Evolutionary conservation across 1,284 basidiomycete genomes (phyloP).

Genomic region (Termitomyces sp.): DNA sequence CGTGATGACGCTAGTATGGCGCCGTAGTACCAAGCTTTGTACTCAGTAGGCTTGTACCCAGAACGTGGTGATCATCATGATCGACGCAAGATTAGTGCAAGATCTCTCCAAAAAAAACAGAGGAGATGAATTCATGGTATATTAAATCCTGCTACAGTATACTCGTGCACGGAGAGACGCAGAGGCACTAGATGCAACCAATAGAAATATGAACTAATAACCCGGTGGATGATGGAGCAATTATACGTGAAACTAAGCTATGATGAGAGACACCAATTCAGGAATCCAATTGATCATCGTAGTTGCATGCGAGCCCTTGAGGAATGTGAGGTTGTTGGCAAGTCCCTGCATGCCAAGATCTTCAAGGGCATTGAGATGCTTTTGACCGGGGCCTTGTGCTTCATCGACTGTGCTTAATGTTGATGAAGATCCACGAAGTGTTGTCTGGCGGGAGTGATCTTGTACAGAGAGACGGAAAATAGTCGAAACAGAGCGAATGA

Average conservation of each 20-base stretch:
- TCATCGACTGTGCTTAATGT: constrained; percentile 65
- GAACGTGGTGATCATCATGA: constrained; percentile 4
- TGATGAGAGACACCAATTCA: constrained; percentile 40
- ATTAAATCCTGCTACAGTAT: constrained; percentile 9
- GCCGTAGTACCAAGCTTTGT: too few species aligned
- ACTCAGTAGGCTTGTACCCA: too few species aligned
- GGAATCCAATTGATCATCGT: constrained; percentile 74
- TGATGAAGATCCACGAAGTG: constrained; percentile 51
- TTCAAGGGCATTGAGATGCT: constrained; percentile 54
- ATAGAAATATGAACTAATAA: constrained; percentile 6
- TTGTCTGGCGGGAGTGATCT: constrained; percentile 41
- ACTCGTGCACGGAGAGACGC: not conserved
- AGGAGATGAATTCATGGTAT: not conserved
- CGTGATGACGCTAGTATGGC: constrained; percentile 6
- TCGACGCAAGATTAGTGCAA: not conserved
- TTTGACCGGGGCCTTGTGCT: constrained; percentile 37
- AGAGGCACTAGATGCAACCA: constrained; percentile 8
- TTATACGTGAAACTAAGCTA: constrained; percentile 22
- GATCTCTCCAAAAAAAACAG: not conserved
- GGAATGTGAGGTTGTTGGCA: constrained; percentile 62
- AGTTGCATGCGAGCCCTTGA: constrained; percentile 53
- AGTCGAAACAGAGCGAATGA: constrained; percentile 67
- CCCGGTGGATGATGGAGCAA: constrained; percentile 5
- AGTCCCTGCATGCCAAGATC: constrained; percentile 69
- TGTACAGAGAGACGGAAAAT: constrained; percentile 68